Evolutionary conservation across 139 green algal species (phyloP), one percentile per base, ranked within the genome.

Genomic region (Chlorella ohadii): DNA sequence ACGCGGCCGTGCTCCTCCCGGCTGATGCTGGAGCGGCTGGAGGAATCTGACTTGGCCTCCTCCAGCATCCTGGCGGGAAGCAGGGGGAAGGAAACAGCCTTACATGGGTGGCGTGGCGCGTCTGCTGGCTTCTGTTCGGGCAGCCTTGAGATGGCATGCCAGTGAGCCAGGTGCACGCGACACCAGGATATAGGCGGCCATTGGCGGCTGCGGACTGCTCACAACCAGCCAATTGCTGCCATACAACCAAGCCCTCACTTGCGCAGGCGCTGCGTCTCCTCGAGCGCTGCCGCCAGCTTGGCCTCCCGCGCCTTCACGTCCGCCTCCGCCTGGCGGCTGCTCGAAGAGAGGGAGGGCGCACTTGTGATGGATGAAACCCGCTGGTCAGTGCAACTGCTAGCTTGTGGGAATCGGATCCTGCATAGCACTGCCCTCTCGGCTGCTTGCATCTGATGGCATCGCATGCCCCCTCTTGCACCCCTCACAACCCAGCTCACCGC

Each of bases 11-110:
- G 85, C 25, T 97, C 93, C 22, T 66, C 82, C 11, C 85, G 81
- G 19, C 87, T 89, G 25, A 92, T 85, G 36, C 94, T 87, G 44
- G 88, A 91, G 6, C 79, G 84, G 15, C 94, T 91, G 2, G 84
- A 84, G 47, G 93, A 87, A 72, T 92, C 83, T 0, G 33, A 5
- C 51, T 91, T 88, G 25, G 91, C 83, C 57, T 89, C 90, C 67
- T 93, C 81, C 83, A 97, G 79, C 80, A 92, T 81, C 66, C 86
- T 55, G 84, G 94, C 93, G 84, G 92, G 95, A 20, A 72, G 76
- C 64, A 94, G 88, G 34, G 22, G 3, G 13, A 27, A 6, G 11
- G 13, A 28, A 3, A 25, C 6, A 15, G 57, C 22, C 7, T 5
- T 5, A 64, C 20, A 64, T 13, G 9, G 13, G 57, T 64, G 19